Base-by-base conservation (phyloP, 805 yeast species). In the Myxozyma melibiosi region DNA sequence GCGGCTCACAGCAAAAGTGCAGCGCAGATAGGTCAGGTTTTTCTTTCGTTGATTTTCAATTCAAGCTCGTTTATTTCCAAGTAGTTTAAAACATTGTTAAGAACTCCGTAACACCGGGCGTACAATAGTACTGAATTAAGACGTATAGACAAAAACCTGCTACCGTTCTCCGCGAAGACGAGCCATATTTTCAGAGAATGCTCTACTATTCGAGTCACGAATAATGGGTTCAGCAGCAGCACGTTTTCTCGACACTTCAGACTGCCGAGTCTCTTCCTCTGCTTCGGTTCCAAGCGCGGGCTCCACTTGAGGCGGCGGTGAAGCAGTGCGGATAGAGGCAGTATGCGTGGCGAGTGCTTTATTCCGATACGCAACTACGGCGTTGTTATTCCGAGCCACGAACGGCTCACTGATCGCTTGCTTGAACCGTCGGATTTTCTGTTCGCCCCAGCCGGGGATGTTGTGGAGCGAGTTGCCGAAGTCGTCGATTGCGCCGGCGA, bases 381-480 rank as follows among this genome's bases (percentile, higher is more conserved):
- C 50, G 31, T 22, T 20, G 34, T 33, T 45, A 28, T 34, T 24
- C 30, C 45, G 43, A 22, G 42, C 57, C n/a, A 52, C 38, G 52
- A 70, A 69, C 13, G 68, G 68, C 46, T 70, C 70, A 7, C 38
- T 37, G 13, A 67, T 51, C 3, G 69, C 71, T 28, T 57, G 52
- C 37, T 56, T 52, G 54, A 69, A 70, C 33, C 64, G 49, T 18
- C 50, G 52, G 44, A 68, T 63, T 57, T 71, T 71, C 7, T 65
- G 56, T 25, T 71, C 71, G 8, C 74, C 74, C 73, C 72, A 71
- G 16, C 74, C 74, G 16, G 63, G 65, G 13, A 71, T 41, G 25
- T 54, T 57, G 25, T 63, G 65, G 4, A 71, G 51, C 34, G 64
- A 51, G 14, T 39, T 39, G 22, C 67, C 67, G 18, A 66, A 62